phyloP scores from a whole-genome alignment of 345 rosid species.

The Dipteronia sinensis region DNA sequence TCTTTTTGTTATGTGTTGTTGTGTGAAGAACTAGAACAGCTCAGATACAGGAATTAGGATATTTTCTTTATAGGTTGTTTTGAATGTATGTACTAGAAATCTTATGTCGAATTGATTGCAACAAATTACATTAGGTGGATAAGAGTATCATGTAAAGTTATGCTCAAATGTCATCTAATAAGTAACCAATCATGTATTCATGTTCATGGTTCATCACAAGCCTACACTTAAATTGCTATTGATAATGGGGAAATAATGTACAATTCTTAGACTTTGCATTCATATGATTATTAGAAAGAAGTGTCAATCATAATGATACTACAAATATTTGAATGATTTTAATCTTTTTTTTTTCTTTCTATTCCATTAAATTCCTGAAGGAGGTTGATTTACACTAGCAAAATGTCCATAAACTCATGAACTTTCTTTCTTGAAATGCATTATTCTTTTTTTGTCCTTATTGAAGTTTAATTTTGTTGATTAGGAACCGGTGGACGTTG shows the following conservation, averaged over 20 bases:
- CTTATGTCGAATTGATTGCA: neutral
- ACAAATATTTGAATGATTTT: neutral
- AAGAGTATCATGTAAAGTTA: neutral
- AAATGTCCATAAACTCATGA: neutral
- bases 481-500: constrained; percentile 40
- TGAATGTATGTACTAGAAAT: neutral
- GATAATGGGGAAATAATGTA: neutral
- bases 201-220: neutral
- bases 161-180: neutral
- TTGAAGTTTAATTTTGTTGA: constrained; percentile 3
- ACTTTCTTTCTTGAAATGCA: neutral
- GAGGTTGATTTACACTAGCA: neutral
- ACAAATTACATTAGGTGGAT: neutral
- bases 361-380: neutral
- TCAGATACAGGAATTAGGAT: neutral
- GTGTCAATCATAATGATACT: neutral
- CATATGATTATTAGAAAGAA: neutral
- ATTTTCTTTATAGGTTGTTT: neutral
- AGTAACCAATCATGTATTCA: constrained; percentile 1
- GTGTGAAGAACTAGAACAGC: neutral
- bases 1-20: neutral
- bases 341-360: too few relatives aligned
- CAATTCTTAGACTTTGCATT: neutral
- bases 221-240: neutral
- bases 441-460: neutral